Evolutionary conservation across 768 basidiomycete genomes (phyloP).

Genomic region (Gymnopilus junonius): DNA sequence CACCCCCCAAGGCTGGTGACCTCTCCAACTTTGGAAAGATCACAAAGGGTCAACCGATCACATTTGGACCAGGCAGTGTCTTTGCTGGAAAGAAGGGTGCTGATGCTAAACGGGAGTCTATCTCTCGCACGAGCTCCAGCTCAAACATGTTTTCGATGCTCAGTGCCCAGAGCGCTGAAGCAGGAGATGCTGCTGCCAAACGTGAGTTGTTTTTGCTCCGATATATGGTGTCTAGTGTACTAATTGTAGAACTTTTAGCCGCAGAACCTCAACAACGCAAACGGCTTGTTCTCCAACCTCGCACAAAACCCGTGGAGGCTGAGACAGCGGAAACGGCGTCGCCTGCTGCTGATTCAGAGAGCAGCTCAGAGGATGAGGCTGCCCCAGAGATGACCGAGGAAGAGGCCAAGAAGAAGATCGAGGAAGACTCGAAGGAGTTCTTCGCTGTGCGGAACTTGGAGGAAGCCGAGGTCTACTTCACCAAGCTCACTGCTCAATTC

Average conservation of each 20-base stretch:
- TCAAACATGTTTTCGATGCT: slow-evolving; percentile 92
- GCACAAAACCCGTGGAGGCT: slow-evolving; percentile 67
- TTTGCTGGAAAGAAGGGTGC: slow-evolving; percentile 72
- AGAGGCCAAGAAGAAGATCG: slow-evolving; percentile 75
- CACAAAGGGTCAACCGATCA: slow-evolving; percentile 63
- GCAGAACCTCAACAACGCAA: slow-evolving; percentile 64
- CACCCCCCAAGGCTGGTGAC: slow-evolving; percentile 81
- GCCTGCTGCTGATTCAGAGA: slow-evolving; percentile 52
- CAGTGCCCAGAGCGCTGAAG: slow-evolving; percentile 55
- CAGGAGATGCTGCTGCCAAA: slow-evolving; percentile 56
- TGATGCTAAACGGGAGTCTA: slow-evolving; percentile 66
- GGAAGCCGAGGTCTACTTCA: slow-evolving; percentile 89
- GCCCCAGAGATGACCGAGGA: slow-evolving; percentile 62
- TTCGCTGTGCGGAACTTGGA: slow-evolving; percentile 82
- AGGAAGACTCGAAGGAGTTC: slow-evolving; percentile 85
- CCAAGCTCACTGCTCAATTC: slow-evolving; percentile 66
- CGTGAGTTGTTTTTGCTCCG: slow-evolving; percentile 34
- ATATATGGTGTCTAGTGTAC: background rate
- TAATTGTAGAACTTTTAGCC: slow-evolving; percentile 23
- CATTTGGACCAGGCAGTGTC: slow-evolving; percentile 85
- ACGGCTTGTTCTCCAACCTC: slow-evolving; percentile 76
- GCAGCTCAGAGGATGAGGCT: slow-evolving; percentile 53
- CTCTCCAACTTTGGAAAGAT: slow-evolving; percentile 90
- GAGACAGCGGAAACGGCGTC: slow-evolving; percentile 40
- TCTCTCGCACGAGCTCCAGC: slow-evolving; percentile 80